Base-by-base conservation (phyloP, 768 basidiomycete genomes). In the Pluteus cervinus region DNA sequence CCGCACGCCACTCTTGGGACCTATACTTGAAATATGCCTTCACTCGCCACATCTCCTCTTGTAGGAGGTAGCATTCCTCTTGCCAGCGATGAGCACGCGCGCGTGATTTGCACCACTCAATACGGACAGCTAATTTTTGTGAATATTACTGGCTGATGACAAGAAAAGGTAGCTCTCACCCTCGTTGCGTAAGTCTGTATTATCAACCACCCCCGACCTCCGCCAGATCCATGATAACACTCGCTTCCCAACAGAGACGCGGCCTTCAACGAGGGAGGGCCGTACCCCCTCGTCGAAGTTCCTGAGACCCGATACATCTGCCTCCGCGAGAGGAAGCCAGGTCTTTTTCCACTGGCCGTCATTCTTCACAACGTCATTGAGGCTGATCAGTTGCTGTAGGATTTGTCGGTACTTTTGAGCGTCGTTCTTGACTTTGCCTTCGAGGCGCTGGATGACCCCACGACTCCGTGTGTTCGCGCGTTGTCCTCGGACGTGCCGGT, bases 401-500 rank as follows among this genome's bases (percentile, higher is more conserved):
- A 41, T 40, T 4, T 22, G 4, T 1, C 42, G 36, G 34, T 61
- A 58, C 24, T 37, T 44, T 1, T 37, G 32, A 7, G 38, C 44
- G 7, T 43, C 34, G 3, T 30, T 22, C 4, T 45, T 18, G 25
- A 61, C 42, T 32, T 44, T 46, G 2, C 24, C 29, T 16, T 49
- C 32, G 9, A 54, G 21, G 16, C 16, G 23, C 3, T 37, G 23
- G 24, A 62, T 44, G 12, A 53, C 26, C 0, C 36, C 39, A 7
- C 47, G 38, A 23, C 50, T 54, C 2, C 49, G 50, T 5, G 52
- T 60, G 15, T 51, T 46, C 40, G 42, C 42, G 1, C 38, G 37
- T 29, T 61, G 56, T 0, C 61, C 58, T 12, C 50, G 45, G 8
- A 44, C 46, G 33, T 45, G 47, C 15, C 38, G 33, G 10, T 56